A percentile compares a stretch with the other conserved stretches of the same genome.
phyloP scores from a whole-genome alignment of 139 green algal species.

The Chlorella sp. region DNA sequence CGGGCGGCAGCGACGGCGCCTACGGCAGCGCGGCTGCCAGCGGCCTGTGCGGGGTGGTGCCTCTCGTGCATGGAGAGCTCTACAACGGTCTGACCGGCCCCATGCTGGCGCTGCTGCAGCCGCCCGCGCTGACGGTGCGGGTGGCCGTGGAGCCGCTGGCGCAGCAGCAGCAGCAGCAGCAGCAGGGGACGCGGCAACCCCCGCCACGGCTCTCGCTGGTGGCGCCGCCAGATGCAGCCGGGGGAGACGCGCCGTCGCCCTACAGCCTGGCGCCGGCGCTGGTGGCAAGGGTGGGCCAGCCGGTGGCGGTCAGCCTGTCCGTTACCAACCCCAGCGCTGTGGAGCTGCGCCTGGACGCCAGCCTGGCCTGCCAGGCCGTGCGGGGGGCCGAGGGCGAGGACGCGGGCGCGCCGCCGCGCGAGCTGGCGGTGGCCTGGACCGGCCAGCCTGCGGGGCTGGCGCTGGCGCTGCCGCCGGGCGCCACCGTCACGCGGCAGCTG shows the following conservation, averaged over 20 bases:
- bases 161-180: conserved; percentile 10
- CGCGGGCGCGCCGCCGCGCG: not conserved
- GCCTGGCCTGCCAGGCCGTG: conserved; percentile 11
- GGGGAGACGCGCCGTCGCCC: not conserved
- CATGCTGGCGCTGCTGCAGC: conserved; percentile 23
- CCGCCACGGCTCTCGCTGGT: not conserved
- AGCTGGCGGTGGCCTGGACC: conserved; percentile 19
- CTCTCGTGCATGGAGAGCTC: conserved; percentile 31
- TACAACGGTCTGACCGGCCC: conserved; percentile 11
- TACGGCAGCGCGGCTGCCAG: no score
- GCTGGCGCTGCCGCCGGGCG: not conserved
- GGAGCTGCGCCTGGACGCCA: conserved; percentile 11
- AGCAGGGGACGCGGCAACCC: not conserved
- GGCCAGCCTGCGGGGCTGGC: conserved; percentile 14
- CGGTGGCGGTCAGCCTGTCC: conserved; percentile 21
- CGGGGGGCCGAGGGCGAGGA: not conserved
- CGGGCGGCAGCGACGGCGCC: no score
- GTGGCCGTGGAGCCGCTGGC: not conserved
- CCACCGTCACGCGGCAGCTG: conserved; percentile 17
- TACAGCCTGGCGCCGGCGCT: conserved; percentile 14
- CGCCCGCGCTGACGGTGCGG: conserved; percentile 10
- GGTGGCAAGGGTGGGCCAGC: not conserved
- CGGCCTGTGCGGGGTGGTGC: no score
- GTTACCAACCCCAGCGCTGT: not conserved
- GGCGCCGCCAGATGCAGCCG: not conserved